Evolutionary conservation across 179 eudicot genomes (phyloP), one percentile per base, ranked within the genome.

Genomic region (Actinidia chinensis): DNA sequence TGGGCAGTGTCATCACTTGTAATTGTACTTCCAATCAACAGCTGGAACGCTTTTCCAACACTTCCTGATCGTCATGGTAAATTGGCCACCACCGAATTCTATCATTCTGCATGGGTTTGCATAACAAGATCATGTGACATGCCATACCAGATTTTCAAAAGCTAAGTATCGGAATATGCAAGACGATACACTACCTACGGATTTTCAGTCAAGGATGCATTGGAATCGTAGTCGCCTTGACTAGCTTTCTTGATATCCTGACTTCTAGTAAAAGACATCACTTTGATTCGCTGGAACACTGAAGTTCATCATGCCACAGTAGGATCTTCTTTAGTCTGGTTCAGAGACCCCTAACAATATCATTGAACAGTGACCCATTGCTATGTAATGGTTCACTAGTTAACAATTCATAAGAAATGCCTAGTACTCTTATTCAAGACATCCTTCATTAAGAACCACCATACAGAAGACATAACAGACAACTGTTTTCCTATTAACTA

Each of bases 201-300:
- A 76, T 87, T 90, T 36, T 90, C 98, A 56, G 85, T 81, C 82
- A 93, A 61, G 43, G 87, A 79, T 70, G 93, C 89, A 76, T 59
- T 73, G 93, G 91, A 86, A 93, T 84, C 46, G 81, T 44, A 59
- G 90, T 78, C 87, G 90, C 98, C 98, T 59, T 88, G 93, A 80
- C 83, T 50, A 74, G 68, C 80, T 81, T 84, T 87, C 85, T 87
- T 92, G 5, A 66, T 50, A 70, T 92, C 97, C 70, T 81, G 89
- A 93, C 90, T 84, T 93, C 93, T 46, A 92, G 75, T 68, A 89
- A 40, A 68, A 93, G 90, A 76, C 90, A 88, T 93, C 95, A 55
- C 88, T 90, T 78, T 87, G 87, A 80, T 85, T 92, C 73, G 92
- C 94, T 73, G 93, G 98, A 84, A 88, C 92, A 82, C 98, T 92